Conservation (phyloP, 2,329 filamentous ascomycete species). For the Pyricularia pennisetigena region DNA sequence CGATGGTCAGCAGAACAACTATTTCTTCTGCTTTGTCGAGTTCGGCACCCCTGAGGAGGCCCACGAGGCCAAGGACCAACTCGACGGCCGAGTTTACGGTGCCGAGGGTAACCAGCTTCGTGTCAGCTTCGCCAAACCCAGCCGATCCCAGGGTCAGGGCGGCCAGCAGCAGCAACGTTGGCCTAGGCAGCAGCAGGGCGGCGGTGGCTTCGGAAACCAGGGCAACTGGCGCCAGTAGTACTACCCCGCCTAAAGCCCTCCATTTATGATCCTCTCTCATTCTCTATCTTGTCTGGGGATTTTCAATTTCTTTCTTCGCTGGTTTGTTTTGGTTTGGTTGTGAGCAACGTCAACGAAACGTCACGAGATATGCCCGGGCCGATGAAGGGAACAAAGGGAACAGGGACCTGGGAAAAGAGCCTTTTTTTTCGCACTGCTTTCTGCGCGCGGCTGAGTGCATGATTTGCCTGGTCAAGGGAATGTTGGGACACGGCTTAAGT, state of each 20-base stretch:
- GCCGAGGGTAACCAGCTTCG: background rate
- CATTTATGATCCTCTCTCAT: background rate
- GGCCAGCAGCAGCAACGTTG: slow-evolving; percentile 1
- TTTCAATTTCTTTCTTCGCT: background rate
- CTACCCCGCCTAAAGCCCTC: background rate
- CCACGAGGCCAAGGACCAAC: slow-evolving; percentile 32
- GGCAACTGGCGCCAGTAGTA: slow-evolving; percentile 1
- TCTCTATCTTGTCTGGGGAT: background rate
- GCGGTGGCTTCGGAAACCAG: background rate
- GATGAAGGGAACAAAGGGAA: background rate
- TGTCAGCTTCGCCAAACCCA: slow-evolving; percentile 2
- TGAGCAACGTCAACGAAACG: background rate
- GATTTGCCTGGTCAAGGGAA: background rate
- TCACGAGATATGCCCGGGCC: background rate
- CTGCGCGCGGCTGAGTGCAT: background rate
- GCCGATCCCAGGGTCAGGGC: background rate
- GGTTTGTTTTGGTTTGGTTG: background rate
- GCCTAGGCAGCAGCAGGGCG: background rate
- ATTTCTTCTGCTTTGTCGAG: slow-evolving; percentile 60
- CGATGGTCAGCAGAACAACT: slow-evolving; percentile 27
- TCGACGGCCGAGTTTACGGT: slow-evolving; percentile 20
- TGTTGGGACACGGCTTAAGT: background rate
- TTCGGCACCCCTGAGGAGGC: slow-evolving; percentile 45
- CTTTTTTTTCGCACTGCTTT: background rate
- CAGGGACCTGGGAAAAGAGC: background rate